Evolutionary conservation across 2,329 filamentous ascomycete genomes (phyloP).

Genomic region (Neopestalotiopsis sp.): DNA sequence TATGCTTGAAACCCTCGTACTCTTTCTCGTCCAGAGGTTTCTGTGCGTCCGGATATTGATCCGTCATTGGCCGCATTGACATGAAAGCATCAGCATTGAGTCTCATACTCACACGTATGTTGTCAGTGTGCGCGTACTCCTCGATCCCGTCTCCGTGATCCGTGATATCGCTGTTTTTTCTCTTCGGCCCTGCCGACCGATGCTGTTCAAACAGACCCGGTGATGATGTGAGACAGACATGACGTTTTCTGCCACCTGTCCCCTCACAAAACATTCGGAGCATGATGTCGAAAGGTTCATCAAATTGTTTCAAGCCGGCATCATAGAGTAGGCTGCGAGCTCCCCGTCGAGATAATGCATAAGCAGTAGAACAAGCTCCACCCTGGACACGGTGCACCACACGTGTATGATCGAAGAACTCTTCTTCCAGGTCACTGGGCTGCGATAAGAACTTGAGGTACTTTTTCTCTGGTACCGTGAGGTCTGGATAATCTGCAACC

Average conservation of each 20-base stretch:
- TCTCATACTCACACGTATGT: constrained; percentile 45
- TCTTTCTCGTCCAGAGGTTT: no score
- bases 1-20: no score
- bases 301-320: constrained; percentile 47
- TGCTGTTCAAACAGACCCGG: constrained; percentile 54
- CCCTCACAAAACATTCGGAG: constrained; percentile 53
- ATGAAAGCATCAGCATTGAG: constrained; percentile 26
- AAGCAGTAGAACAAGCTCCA: constrained; percentile 48
- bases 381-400: constrained; percentile 46
- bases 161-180: constrained; percentile 44
- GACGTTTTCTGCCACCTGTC: constrained; percentile 35
- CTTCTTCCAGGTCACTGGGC: constrained; percentile 30
- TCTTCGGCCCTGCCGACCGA: constrained; percentile 42
- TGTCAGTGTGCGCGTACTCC: constrained; percentile 20
- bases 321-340: constrained; percentile 47
- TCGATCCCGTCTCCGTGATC: constrained; percentile 17
- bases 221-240: constrained; percentile 46
- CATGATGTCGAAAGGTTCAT: constrained; percentile 48
- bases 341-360: constrained; percentile 49
- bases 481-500: constrained; percentile 38
- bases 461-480: constrained; percentile 40
- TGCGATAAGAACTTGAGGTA: constrained; percentile 42
- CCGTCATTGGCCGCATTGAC: background rate
- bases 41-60: background rate
- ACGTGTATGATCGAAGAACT: constrained; percentile 48